These are phyloP conservation scores for Skeletonema menzelii DNA, from an alignment of 108 stramenopile species.

Conservation along the genomic window DNA sequence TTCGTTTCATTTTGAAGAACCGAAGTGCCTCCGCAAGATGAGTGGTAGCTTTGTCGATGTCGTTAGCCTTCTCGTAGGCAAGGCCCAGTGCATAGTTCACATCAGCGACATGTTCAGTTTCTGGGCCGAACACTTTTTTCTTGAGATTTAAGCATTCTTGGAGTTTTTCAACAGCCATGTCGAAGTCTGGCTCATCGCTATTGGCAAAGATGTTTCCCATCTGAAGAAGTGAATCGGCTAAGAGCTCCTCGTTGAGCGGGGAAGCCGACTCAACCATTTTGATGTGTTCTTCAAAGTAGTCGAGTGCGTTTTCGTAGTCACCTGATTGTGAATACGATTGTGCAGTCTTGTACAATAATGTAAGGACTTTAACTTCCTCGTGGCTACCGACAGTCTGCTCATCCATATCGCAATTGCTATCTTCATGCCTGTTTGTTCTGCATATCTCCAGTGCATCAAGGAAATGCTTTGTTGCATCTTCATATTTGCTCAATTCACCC, in stretches of 20 bases:
- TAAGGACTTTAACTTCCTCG: conserved; percentile 7
- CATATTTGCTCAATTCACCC: conserved; percentile 27
- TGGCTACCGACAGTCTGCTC: not conserved
- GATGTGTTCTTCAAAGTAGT: conserved; percentile 44
- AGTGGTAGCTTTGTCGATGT: conserved; percentile 21
- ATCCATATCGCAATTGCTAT: not conserved
- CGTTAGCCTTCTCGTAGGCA: conserved; percentile 37
- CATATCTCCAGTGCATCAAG: conserved; percentile 42
- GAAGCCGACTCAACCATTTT: conserved; percentile 16
- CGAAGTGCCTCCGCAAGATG: conserved; percentile 34
- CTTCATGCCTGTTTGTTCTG: not conserved
- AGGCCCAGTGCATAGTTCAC: conserved; percentile 29
- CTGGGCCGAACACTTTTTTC: conserved; percentile 28
- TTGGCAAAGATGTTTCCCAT: conserved; percentile 26
- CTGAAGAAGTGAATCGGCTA: conserved; percentile 27
- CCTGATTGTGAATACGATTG: conserved; percentile 23
- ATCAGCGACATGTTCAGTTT: conserved; percentile 43
- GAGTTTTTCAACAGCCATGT: conserved; percentile 38
- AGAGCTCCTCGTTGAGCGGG: conserved; percentile 25
- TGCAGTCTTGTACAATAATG: conserved; percentile 29
- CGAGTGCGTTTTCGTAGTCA: conserved; percentile 41
- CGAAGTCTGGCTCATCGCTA: conserved; percentile 24
- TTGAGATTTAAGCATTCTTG: conserved; percentile 32
- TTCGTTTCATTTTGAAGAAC: conserved; percentile 41
- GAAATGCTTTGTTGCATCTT: conserved; percentile 33